phyloP scores from a whole-genome alignment of 2,329 filamentous ascomycete species.

The Fusarium sp. region DNA sequence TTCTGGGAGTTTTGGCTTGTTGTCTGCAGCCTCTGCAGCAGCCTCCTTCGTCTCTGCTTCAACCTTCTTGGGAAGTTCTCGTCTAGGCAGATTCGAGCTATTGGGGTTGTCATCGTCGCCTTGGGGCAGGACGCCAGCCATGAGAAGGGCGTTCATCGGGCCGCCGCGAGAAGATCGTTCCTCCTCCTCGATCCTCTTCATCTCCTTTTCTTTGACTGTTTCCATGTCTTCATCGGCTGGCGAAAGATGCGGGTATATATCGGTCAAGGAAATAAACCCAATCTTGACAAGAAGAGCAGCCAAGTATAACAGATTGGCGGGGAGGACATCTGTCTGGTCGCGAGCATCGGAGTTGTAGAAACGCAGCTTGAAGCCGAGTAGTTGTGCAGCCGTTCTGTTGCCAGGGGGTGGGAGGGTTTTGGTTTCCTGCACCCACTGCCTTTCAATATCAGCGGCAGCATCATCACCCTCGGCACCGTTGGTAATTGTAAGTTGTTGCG shows the following conservation, averaged over 20 bases:
- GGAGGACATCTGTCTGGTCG: conserved; percentile 78
- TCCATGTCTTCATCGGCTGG: conserved; percentile 87
- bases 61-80: conserved; percentile 62
- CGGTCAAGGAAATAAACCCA: conserved; percentile 91
- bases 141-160: conserved; percentile 82
- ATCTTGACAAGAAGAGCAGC: conserved; percentile 95
- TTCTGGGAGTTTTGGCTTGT: conserved; percentile 68
- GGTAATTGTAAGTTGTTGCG: conserved; percentile 54
- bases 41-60: conserved; percentile 62
- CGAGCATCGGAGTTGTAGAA: conserved; percentile 89
- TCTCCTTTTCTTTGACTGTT: conserved; percentile 71
- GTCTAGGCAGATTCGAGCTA: conserved; percentile 52
- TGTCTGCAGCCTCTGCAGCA: conserved; percentile 54
- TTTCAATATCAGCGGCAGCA: conserved; percentile 64
- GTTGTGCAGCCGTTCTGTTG: conserved; percentile 90
- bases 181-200: conserved; percentile 80
- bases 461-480: conserved; percentile 52
- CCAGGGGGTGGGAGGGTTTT: conserved; percentile 84
- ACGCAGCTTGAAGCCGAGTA: conserved; percentile 95
- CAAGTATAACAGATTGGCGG: conserved; percentile 92
- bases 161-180: conserved; percentile 77
- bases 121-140: conserved; percentile 80
- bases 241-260: conserved; percentile 92
- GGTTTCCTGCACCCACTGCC: conserved; percentile 82
- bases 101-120: conserved; percentile 74